Base-by-base conservation (phyloP, 1,139 yeast species). In the Candida sojae region DNA sequence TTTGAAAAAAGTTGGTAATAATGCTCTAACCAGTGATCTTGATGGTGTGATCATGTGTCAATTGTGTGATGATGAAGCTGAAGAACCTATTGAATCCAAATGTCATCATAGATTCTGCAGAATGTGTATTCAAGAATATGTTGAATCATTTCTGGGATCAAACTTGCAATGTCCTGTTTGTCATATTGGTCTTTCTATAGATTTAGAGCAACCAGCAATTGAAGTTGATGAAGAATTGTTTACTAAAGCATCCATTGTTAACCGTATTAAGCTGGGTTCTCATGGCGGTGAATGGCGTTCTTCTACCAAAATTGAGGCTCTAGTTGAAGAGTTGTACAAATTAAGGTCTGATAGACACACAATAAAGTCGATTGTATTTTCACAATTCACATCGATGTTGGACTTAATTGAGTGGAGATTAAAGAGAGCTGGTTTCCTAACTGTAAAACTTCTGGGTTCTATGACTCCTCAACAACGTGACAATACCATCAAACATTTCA, bases 391-490 rank as follows among this genome's bases (percentile, higher is more conserved):
- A 0, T 88, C 96, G 39, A 93, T 93, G 97, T 71, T 93, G 51
- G 99, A 93, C 67, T 73, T 93, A 47, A 92, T 93, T 10, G 98
- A 93, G 62, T 93, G 98, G 98, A 74, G 99, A 53, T 70, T 93
- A 56, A 87, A 88, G 57, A 75, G 97, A 49, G 98, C 98, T 0
- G 99, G 99, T 0, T 93, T 93, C 61, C 83, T 86, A 56, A 92
- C 97, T 0, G 98, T 90, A 32, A 92, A 93, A 63, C 70, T 93
- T 47, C 97, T 89, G 63, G 99, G 99, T 28, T 88, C 93, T 36
- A 93, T 93, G 98, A 84, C 97, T 0, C 99, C 99, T 1, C 82
- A 84, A 21, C 99, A 93, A 63, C 80, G 99, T 62, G 97, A 91
- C 58, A 88, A 87, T 54, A 88, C 96, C 33, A 93, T 93, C 65